These are phyloP conservation scores for Annulohypoxylon stygium DNA, from an alignment of 495 filamentous ascomycete genomes.

Conservation along the genomic window DNA sequence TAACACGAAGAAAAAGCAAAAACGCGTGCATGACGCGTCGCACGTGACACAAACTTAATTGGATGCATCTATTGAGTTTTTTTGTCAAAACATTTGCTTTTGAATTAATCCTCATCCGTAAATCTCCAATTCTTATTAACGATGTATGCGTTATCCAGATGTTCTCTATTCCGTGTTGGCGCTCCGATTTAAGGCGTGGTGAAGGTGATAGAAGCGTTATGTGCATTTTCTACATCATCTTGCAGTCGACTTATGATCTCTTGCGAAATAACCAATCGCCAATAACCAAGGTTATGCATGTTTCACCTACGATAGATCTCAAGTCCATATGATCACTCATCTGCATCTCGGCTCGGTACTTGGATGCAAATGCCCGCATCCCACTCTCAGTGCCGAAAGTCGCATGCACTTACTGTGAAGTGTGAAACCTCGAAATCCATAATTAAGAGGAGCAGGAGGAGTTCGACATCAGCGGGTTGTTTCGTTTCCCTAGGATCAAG, in stretches of 20 bases:
- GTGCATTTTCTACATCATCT: slow-evolving; percentile 7
- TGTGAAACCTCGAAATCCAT: slow-evolving; percentile 5
- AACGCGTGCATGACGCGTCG: slow-evolving; percentile 33
- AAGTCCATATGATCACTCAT: slow-evolving; percentile 6
- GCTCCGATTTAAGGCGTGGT: not conserved
- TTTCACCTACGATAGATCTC: slow-evolving; percentile 6
- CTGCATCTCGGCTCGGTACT: slow-evolving; percentile 11
- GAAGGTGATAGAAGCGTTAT: not conserved
- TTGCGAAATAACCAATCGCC: not conserved
- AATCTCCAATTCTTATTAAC: not conserved
- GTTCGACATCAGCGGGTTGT: slow-evolving; percentile 6
- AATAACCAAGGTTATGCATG: slow-evolving; percentile 4
- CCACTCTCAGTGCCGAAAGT: slow-evolving; percentile 15
- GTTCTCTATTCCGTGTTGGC: not conserved
- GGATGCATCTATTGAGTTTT: not conserved
- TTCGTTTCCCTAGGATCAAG: not conserved
- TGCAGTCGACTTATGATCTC: not conserved
- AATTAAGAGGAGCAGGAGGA: slow-evolving; percentile 4
- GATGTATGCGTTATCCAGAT: not conserved
- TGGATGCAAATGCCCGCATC: slow-evolving; percentile 1
- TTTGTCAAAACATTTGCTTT: not conserved
- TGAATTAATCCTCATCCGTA: not conserved
- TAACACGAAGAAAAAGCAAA: not conserved
- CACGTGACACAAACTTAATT: slow-evolving; percentile 30
- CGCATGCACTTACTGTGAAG: slow-evolving; percentile 14